Conservation (phyloP, 208 protist genomes). For the Crithidia bombi region DNA sequence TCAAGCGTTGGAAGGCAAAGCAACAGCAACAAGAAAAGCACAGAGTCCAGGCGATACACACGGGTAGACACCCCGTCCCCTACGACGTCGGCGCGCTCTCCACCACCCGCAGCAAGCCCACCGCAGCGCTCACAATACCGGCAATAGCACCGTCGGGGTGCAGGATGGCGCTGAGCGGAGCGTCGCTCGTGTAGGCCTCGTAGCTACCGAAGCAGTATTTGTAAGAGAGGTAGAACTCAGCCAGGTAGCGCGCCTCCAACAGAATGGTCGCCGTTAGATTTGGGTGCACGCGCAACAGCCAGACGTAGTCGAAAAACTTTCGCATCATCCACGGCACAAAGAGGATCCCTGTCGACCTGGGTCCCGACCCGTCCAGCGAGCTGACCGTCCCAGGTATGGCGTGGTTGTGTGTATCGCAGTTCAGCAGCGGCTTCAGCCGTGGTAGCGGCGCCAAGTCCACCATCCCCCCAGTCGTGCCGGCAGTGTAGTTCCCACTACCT, state of each 20-base stretch:
- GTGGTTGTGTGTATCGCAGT: not conserved
- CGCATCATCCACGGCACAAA: constrained; percentile 81
- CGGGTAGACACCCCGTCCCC: too few species aligned
- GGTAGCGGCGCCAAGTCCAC: not conserved
- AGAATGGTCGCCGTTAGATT: constrained; percentile 77
- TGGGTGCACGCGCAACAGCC: constrained; percentile 74
- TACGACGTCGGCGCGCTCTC: constrained; percentile 69
- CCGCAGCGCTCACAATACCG: constrained; percentile 66
- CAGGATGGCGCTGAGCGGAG: constrained; percentile 57
- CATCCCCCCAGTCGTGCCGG: not conserved
- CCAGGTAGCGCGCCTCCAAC: constrained; percentile 77
- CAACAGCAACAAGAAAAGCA: not conserved
- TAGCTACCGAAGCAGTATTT: constrained; percentile 85
- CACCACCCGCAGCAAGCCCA: constrained; percentile 72
- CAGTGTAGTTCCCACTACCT: not conserved
- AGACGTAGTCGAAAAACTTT: constrained; percentile 78
- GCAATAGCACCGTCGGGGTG: constrained; percentile 64
- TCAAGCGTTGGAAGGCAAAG: not conserved
- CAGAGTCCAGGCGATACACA: too few species aligned
- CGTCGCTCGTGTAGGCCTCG: constrained; percentile 62
- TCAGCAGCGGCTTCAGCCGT: not conserved
- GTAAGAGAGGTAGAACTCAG: constrained; percentile 78
- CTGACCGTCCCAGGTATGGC: not conserved
- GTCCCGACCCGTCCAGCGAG: not conserved
- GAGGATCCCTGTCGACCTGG: constrained; percentile 45